Base-by-base conservation (phyloP, 2,329 filamentous ascomycete species). In the Phialocephala subalpina region DNA sequence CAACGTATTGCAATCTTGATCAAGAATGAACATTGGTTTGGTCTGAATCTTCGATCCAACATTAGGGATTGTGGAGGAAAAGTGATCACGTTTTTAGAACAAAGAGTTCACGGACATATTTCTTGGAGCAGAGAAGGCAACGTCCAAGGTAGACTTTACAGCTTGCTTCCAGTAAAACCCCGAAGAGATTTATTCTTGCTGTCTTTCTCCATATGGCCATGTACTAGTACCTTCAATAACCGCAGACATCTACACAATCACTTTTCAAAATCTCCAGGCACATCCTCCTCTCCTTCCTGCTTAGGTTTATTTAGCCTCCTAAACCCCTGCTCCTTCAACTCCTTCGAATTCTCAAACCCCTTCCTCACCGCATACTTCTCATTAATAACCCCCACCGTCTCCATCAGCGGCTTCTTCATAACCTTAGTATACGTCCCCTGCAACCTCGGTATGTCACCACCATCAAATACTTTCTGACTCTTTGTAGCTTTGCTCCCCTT, bases 291-390 rank as follows among this genome's bases (percentile, higher is more conserved):
- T 25, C 60, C 42, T 22, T 38, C 36, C 33, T 53, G 55, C 29
- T 20, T 49, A 9, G 62, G 52, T 20, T 69, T 71, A 27, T 74
- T 73, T 62, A 70, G 33, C 58, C 69, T 69, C 64, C 67, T 71
- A 47, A 67, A 75, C 20, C 73, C 74, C 59, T 72, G 67, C n/a
- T 62, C 72, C 64, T 77, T 78, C 75, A 78, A 72, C 62, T 86
- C 86, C 63, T 82, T 82, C 1, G 84, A 80, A 67, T 78, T 80
- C 42, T 79, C 80, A 69, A 85, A 89, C 0, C 89, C 89, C 75
- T 86, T 88, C 65, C 82, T 82, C 73, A 83, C 80, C n/a, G 89
- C 88, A 76, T 86, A 90, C 71, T 80, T 82, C 69, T 90, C 85
- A 70, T 90, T 89, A 60, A 84, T 80, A 75, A 86, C 85, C 68